Conservation (phyloP, 1,284 basidiomycete species). For the Cutaneotrichosporon spelunceum region DNA sequence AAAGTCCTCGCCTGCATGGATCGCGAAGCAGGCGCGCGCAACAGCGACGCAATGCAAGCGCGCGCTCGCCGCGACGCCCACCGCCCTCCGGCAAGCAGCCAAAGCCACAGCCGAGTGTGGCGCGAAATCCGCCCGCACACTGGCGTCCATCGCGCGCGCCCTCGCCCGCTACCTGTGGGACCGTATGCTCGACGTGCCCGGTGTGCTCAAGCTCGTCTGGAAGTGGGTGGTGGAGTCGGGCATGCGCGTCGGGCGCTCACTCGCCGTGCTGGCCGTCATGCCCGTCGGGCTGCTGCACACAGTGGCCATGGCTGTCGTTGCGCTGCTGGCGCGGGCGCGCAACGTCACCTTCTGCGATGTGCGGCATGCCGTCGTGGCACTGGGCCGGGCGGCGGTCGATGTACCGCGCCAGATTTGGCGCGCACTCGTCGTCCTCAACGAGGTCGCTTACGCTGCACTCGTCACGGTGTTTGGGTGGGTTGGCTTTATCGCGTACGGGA, state of each 20-base stretch:
- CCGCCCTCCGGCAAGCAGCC: neutral
- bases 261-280: neutral
- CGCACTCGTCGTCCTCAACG: neutral
- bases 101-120: neutral
- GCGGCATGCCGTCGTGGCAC: neutral
- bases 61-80: neutral
- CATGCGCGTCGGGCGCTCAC: neutral
- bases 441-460: neutral
- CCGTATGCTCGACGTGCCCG: neutral
- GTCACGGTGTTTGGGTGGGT: neutral
- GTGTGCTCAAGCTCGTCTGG: neutral
- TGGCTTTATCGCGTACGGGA: neutral
- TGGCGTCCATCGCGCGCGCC: too few relatives aligned
- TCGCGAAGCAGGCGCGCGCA: neutral
- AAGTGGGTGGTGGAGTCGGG: neutral
- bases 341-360: conserved; percentile 6
- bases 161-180: neutral
- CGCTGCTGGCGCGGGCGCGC: neutral
- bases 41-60: neutral
- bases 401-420: neutral
- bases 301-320: neutral
- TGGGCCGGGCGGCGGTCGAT: neutral
- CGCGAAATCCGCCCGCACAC: too few relatives aligned
- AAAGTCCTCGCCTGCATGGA: neutral
- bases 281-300: neutral